These are phyloP conservation scores for Pontederia paniculata DNA, from an alignment of 176 grass and related monocot species.

Conservation along the genomic window DNA sequence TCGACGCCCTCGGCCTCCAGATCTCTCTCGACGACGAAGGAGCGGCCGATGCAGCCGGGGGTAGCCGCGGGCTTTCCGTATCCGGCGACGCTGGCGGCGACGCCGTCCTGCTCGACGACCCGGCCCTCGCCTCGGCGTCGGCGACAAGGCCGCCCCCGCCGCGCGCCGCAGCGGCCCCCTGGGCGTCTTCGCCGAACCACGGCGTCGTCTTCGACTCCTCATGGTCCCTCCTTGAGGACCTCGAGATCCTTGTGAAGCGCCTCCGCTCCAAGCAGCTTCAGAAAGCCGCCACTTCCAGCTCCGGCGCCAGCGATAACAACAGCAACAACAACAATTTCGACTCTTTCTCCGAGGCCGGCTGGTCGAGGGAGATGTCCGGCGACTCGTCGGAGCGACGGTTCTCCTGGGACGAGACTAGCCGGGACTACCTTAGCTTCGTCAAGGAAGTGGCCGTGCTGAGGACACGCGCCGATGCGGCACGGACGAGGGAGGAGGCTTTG, in stretches of 20 bases:
- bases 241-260: conserved; percentile 91
- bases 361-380: conserved; percentile 72
- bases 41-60: too few species aligned
- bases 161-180: conserved; percentile 26
- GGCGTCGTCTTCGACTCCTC: conserved; percentile 78
- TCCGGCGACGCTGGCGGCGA: conserved; percentile 4
- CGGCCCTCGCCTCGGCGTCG: conserved; percentile 30
- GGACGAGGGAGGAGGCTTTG: conserved; percentile 74
- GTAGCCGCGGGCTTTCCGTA: too few species aligned
- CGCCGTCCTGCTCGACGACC: conserved; percentile 37
- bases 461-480: conserved; percentile 49
- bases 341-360: conserved; percentile 86
- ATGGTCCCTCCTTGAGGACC: conserved; percentile 77
- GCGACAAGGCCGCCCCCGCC: conserved; percentile 27
- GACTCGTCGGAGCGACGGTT: conserved; percentile 31
- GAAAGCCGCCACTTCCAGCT: conserved; percentile 22
- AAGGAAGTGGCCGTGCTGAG: conserved; percentile 81
- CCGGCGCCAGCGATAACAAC: conserved; percentile 14
- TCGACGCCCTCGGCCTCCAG: conserved; percentile 56
- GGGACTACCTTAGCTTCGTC: conserved; percentile 85
- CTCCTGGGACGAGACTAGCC: conserved; percentile 72
- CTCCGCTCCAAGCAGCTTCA: conserved; percentile 81
- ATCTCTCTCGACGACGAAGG: too few species aligned
- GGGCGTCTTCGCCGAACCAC: conserved; percentile 74
- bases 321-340: conserved; percentile 24